Conservation (phyloP, 371 early-diverging fungal species). For the Phascolomyces articulosus region DNA sequence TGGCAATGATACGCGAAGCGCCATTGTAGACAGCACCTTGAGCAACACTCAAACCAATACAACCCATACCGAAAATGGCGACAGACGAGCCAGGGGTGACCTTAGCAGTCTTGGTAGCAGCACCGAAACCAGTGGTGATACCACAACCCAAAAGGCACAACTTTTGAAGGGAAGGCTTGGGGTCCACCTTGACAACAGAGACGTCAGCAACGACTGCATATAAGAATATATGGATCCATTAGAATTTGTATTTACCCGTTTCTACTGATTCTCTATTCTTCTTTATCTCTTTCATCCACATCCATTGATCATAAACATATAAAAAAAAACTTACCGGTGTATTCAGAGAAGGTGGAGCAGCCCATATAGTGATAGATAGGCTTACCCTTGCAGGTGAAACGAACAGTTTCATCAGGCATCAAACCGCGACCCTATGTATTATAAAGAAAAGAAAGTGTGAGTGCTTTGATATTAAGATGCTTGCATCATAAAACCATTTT, state of each 20-base stretch:
- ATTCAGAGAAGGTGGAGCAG: slow-evolving; percentile 93
- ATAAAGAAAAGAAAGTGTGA: too few species aligned
- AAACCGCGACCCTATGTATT: slow-evolving; percentile 86
- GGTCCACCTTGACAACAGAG: slow-evolving; percentile 87
- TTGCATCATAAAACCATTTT: too few species aligned
- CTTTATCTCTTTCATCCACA: too few species aligned
- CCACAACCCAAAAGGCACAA: slow-evolving; percentile 94
- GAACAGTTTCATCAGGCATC: slow-evolving; percentile 94
- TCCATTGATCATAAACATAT: neutral
- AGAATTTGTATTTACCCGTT: too few species aligned
- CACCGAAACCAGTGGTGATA: slow-evolving; percentile 96
- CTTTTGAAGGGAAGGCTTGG: slow-evolving; percentile 81
- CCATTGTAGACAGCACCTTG: slow-evolving; percentile 82
- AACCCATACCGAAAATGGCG: slow-evolving; percentile 96
- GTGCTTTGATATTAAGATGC: too few species aligned
- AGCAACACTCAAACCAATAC: slow-evolving; percentile 90
- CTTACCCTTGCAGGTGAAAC: slow-evolving; percentile 92
- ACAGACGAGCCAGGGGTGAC: slow-evolving; percentile 77
- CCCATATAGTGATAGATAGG: slow-evolving; percentile 96
- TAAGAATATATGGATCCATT: too few species aligned
- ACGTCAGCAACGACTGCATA: slow-evolving; percentile 81
- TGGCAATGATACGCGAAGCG: slow-evolving; percentile 87
- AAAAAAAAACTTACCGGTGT: slow-evolving; percentile 65
- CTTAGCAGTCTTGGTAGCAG: slow-evolving; percentile 92
- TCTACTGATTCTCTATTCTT: too few species aligned